Evolutionary conservation across 805 yeast species (phyloP).

Genomic region (Starmerella floris): DNA sequence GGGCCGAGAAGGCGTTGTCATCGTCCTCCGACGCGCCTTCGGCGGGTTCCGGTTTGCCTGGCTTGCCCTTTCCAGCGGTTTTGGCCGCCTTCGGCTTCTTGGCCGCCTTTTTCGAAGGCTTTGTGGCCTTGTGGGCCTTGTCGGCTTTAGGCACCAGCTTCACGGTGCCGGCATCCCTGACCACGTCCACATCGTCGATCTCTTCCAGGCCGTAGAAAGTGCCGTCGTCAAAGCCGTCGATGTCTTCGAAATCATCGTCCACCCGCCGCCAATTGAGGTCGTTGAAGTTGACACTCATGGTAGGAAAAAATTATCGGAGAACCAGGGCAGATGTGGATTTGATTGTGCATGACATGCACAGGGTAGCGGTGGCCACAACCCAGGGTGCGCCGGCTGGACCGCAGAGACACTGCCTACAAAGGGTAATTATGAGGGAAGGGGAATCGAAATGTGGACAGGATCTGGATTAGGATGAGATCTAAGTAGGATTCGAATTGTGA

Average conservation of each 20-base stretch:
- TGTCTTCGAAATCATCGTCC: conserved; percentile 29
- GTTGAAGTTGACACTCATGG: conserved; percentile 12
- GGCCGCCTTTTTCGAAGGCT: conserved; percentile 11
- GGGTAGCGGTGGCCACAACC: too few relatives aligned
- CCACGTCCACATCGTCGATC: conserved; percentile 78
- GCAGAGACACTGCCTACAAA: too few relatives aligned
- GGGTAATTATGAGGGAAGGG: too few relatives aligned
- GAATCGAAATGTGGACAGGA: too few relatives aligned
- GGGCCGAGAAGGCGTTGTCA: conserved; percentile 10
- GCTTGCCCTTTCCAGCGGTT: background rate
- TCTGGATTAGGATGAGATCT: too few relatives aligned
- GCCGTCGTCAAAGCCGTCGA: conserved; percentile 57
- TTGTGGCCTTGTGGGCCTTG: conserved; percentile 14
- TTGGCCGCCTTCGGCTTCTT: conserved; percentile 1
- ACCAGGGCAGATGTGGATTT: background rate
- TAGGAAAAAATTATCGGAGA: background rate
- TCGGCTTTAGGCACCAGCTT: conserved; percentile 31
- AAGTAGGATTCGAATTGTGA: too few relatives aligned
- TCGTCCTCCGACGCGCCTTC: conserved; percentile 5
- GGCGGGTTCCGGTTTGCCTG: conserved; percentile 1
- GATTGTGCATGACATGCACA: background rate
- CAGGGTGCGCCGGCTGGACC: too few relatives aligned
- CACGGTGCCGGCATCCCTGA: conserved; percentile 54
- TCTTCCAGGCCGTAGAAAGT: conserved; percentile 74
- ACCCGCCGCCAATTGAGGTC: conserved; percentile 58